phyloP scores from a whole-genome alignment of 2,329 filamentous ascomycete genomes.

The Colletotrichum sp. region DNA sequence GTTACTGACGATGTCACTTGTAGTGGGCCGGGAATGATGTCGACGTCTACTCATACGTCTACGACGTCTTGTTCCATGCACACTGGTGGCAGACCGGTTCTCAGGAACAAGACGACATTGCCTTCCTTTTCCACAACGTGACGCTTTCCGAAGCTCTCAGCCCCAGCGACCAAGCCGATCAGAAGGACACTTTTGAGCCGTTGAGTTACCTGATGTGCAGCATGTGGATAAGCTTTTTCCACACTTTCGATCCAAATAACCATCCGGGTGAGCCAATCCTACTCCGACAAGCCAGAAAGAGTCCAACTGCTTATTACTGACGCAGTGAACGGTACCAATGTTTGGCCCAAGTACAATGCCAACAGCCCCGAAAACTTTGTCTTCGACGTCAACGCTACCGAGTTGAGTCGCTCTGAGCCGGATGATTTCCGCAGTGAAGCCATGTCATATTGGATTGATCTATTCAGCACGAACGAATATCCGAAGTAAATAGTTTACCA shows the following conservation, averaged over 20 bases:
- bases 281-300: accelerated
- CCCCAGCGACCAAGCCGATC: not conserved
- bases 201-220: not conserved
- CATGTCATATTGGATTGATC: not conserved
- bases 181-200: not conserved
- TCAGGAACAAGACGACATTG: not conserved
- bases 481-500: not conserved
- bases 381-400: not conserved
- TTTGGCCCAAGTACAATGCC: not conserved
- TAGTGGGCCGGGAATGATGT: not conserved
- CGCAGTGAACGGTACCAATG: not conserved
- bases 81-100: not conserved
- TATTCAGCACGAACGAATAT: not conserved
- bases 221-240: not conserved
- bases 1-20: not conserved
- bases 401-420: not conserved
- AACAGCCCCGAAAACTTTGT: not conserved
- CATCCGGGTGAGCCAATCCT: not conserved
- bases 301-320: not conserved
- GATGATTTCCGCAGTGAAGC: not conserved
- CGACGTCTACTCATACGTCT: not conserved
- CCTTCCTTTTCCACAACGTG: not conserved
- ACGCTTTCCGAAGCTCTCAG: not conserved
- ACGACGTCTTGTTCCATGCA: not conserved
- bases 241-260: not conserved